phyloP scores from a whole-genome alignment of 2,329 filamentous ascomycete species.

The Exophiala dermatitidis region DNA sequence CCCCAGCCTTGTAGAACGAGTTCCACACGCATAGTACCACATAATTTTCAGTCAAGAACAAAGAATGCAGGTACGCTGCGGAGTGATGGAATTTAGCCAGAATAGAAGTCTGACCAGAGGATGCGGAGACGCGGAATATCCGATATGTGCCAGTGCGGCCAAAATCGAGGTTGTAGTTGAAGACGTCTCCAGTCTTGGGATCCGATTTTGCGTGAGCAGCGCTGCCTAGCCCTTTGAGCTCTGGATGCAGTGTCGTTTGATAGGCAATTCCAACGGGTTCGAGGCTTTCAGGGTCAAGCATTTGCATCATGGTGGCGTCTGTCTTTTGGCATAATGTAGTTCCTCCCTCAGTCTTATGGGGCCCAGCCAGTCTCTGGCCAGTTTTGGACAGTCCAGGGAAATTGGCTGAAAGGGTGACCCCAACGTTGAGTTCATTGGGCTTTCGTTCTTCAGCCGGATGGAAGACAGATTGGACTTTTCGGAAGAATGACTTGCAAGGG shows the following conservation, averaged over 20 bases:
- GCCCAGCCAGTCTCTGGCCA: conserved; percentile 20
- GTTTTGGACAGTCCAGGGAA: conserved; percentile 49
- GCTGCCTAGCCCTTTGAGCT: conserved; percentile 59
- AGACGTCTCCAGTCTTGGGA: conserved; percentile 64
- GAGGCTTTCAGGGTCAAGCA: conserved; percentile 62
- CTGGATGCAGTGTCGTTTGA: conserved; percentile 58
- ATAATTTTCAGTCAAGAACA: conserved; percentile 65
- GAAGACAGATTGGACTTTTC: conserved; percentile 62
- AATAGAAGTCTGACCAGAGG: conserved; percentile 60
- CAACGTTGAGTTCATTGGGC: conserved; percentile 49
- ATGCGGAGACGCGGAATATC: conserved; percentile 58
- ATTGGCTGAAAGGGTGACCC: conserved; percentile 59
- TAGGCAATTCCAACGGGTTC: conserved; percentile 60
- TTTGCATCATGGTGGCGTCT: conserved; percentile 52
- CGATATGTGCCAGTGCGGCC: conserved; percentile 55
- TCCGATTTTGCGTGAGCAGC: conserved; percentile 67
- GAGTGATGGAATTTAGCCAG: conserved; percentile 57
- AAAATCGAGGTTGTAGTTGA: conserved; percentile 69
- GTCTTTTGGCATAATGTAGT: conserved; percentile 53
- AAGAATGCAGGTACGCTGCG: conserved; percentile 73
- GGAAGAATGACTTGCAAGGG: conserved; percentile 65
- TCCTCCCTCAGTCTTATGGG: conserved; percentile 28
- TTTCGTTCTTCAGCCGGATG: conserved; percentile 24
- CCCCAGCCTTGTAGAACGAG: conserved; percentile 52
- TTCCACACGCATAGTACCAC: conserved; percentile 68